Evolutionary conservation across 2,329 filamentous ascomycete species (phyloP), one percentile per base, ranked within the genome.

Genomic region (Teratosphaeria viscida): DNA sequence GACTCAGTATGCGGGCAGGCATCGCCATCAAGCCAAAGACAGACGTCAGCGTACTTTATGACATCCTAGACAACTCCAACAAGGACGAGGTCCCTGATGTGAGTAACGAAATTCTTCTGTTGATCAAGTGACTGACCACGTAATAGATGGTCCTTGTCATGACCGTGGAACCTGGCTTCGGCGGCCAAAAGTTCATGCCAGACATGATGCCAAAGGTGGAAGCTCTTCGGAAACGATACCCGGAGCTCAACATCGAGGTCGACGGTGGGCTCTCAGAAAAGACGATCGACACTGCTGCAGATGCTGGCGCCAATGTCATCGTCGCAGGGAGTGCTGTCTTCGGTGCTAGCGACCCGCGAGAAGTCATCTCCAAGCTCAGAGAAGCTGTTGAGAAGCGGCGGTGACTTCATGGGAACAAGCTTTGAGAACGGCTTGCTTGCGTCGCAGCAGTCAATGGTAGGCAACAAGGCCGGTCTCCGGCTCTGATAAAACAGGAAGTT

Each of bases 181-280:
- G 94, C 63, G 94, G 94, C 6, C 94, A 99, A 73, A 96, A 96
- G 72, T 99, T 99, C 81, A 97, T 97, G 91, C 86, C 90, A 12
- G 90, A 89, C 6, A 90, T 96, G 78, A 84, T 99, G 66, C 91
- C 92, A 71, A 99, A 99, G 78, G 94, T 99, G 27, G 77, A 87
- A 65, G 90, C 87, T 47, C 80, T 99, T 67, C 85, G 94, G 61
- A 78, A 86, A 71, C 85, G 84, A 70, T 99, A 97, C 73, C 92
- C 94, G 2, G 83, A 96, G 5, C 78, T 99, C 63, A 94, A 96
- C 77, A 99, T 99, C 69, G 94, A 99, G 77, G 92, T 99, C 49
- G 94, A 99, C 73, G 94, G 94, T 57, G 94, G 94, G 2, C 76
- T 99, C 53, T 91, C 90, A 1, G 85, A 90, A 58, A 84, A 85